Percentiles rank a stretch among this genome's conserved stretches.
phyloP scores from a whole-genome alignment of 352 stramenopile species.

The Globisporangium alternatum region DNA sequence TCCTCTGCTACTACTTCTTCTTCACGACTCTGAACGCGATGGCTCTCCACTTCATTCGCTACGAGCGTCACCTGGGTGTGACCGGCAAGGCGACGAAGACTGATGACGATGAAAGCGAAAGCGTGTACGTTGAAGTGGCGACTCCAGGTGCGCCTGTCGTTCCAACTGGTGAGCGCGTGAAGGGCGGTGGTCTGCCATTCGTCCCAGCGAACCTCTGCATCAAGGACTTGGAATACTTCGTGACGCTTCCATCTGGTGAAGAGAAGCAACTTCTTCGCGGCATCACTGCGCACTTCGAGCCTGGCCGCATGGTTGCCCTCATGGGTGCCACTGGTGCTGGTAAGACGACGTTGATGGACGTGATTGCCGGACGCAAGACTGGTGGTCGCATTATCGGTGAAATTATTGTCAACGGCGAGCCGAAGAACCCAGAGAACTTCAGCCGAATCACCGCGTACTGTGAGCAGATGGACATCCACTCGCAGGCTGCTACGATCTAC shows the following conservation, averaged over 20 bases:
- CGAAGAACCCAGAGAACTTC: conserved; percentile 32
- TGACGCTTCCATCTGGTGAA: conserved; percentile 34
- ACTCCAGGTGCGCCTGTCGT: background rate
- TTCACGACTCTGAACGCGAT: conserved; percentile 39
- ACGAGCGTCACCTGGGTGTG: conserved; percentile 15
- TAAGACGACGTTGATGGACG: conserved; percentile 57
- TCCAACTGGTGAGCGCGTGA: background rate
- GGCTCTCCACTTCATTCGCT: conserved; percentile 39
- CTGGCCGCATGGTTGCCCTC: conserved; percentile 51
- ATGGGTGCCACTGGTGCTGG: conserved; percentile 68
- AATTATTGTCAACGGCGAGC: conserved; percentile 81
- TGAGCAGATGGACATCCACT: conserved; percentile 89
- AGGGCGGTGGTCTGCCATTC: conserved; percentile 13
- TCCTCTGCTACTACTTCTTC: conserved; percentile 38
- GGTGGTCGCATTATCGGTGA: conserved; percentile 61
- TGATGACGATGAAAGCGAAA: background rate
- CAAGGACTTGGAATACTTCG: conserved; percentile 37
- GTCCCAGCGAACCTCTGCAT: conserved; percentile 29
- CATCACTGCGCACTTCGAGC: conserved; percentile 36
- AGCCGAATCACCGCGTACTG: conserved; percentile 32
- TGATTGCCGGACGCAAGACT: conserved; percentile 46
- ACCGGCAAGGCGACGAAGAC: background rate
- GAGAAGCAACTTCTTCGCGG: conserved; percentile 32
- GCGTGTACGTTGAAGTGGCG: conserved; percentile 14
- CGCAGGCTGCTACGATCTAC: conserved; percentile 73